Evolutionary conservation across 805 yeast species (phyloP).

Genomic region (Torulaspora delbrueckii): DNA sequence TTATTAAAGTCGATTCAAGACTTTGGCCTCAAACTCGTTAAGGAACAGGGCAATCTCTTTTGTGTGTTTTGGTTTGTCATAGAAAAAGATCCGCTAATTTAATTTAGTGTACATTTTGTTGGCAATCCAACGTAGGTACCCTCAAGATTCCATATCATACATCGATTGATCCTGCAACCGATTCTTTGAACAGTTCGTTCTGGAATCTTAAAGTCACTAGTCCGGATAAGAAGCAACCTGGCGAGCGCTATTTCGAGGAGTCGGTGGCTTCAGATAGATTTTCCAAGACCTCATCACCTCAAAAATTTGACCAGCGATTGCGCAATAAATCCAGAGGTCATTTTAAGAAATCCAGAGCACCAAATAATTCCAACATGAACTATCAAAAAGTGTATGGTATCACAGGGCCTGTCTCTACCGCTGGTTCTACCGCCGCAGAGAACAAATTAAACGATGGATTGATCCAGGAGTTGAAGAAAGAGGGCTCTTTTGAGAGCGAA

Average conservation of each 20-base stretch:
- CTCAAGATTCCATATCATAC: constrained; percentile 7
- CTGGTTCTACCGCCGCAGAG: constrained; percentile 80
- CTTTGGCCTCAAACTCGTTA: background rate
- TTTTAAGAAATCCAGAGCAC: background rate
- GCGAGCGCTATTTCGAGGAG: background rate
- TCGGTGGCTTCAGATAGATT: background rate
- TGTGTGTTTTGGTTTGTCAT: background rate
- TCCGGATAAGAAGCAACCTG: background rate
- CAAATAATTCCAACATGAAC: constrained; percentile 19
- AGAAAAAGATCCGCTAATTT: background rate
- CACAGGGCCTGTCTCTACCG: constrained; percentile 69
- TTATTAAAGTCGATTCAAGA: no score
- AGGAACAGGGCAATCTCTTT: background rate
- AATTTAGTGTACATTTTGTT: background rate
- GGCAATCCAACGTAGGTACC: constrained; percentile 1
- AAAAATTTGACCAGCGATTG: constrained; percentile 2
- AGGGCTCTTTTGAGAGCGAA: constrained; percentile 87
- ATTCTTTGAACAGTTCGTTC: constrained; percentile 7
- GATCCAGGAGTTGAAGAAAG: constrained; percentile 70
- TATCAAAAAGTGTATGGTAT: constrained; percentile 35
- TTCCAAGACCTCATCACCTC: background rate
- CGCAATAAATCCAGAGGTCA: background rate
- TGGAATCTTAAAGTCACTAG: constrained; percentile 6
- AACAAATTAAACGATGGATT: constrained; percentile 67
- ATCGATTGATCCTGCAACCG: background rate